A percentile compares a stretch with the other conserved stretches of the same genome.
Evolutionary conservation across 2,329 filamentous ascomycete genomes (phyloP).

Genomic region (Mariannaea sp.): DNA sequence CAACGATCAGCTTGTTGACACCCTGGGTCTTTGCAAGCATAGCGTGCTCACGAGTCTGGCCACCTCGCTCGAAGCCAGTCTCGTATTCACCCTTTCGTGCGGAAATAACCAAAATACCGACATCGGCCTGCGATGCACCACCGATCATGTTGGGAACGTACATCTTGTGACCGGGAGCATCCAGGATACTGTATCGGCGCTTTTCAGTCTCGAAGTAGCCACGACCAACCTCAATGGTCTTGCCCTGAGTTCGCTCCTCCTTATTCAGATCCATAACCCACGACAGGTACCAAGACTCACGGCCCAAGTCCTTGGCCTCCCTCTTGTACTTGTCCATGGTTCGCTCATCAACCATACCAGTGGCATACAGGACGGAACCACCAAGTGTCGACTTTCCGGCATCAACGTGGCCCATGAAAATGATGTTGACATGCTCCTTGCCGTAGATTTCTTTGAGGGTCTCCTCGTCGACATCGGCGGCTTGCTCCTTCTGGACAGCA

Average conservation of each 20-base stretch:
- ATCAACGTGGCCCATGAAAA: conserved; percentile 98
- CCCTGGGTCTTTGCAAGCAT: conserved; percentile 98
- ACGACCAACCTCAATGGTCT: conserved; percentile 95
- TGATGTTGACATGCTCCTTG: conserved; percentile 91
- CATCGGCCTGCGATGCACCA: conserved; percentile 88
- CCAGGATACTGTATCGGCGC: conserved; percentile 92
- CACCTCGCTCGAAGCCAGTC: conserved; percentile 94
- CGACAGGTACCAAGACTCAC: conserved; percentile 98
- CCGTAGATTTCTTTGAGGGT: conserved; percentile 95
- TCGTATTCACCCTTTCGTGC: conserved; percentile 98
- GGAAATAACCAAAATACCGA: conserved; percentile 94
- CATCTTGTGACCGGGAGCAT: conserved; percentile 96
- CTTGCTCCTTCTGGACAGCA: conserved; percentile 81
- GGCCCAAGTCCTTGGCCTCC: conserved; percentile 93
- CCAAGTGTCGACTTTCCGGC: conserved; percentile 97
- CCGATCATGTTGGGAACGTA: conserved; percentile 99
- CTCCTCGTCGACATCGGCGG: conserved; percentile 70
- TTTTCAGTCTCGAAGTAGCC: conserved; percentile 98
- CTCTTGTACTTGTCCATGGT: conserved; percentile 98
- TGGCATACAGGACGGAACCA: conserved; percentile 88
- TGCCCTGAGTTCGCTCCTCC: conserved; percentile 94
- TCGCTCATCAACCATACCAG: conserved; percentile 98
- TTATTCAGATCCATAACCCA: conserved; percentile 98
- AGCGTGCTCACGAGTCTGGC: conserved; percentile 96
- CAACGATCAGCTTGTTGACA: conserved; percentile 94